Base-by-base conservation (phyloP, 306 rosid genomes). In the Canavalia ensiformis region DNA sequence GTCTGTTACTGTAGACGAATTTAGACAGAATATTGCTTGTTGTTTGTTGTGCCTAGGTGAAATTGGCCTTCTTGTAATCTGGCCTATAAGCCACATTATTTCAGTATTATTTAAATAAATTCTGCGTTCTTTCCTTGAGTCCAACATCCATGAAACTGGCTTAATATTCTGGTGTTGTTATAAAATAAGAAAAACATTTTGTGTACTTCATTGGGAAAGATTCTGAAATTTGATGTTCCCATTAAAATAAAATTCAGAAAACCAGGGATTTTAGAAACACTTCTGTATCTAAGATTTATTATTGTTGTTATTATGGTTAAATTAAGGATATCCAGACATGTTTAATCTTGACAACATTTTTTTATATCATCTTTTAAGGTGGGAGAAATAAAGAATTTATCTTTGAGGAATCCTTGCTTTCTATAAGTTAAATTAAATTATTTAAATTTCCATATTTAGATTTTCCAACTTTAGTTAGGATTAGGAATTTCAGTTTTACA, bases 201-300 rank as follows among this genome's bases (percentile, higher is more conserved):
- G 25, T 54, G 59, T 62, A 58, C 67, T 74, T 64, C 47, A 39
- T 8, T 8, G 54, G 56, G 41, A 45, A 29, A 68, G 59, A 54
- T 45, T 65, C 74, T 80, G 76, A 75, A 81, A 39, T 75, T 46
- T 62, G 78, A 66, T 46, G 30, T 37, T 57, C 51, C 34, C 39
- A 13, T 45, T 55, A 47, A 70, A 75, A 63, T 85, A 7, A 56
- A 44, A 69, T 69, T 70, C 54, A 69, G 59, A 66, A 62, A 51
- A 69, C 46, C 12, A 56, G 7, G 59, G 29, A 69, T 74, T 80
- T 60, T 33, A 10, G 67, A 10, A 42, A n/a, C 49, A 58, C 70
- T 42, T 82, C 7, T 75, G 28, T 11, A 8, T 60, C 33, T 65
- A 37, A 44, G 51, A 54, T 69, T 50, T 60, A 31, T 59, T 41